Conservation (phyloP, 2,329 filamentous ascomycete species). For the Pyricularia pennisetigena region DNA sequence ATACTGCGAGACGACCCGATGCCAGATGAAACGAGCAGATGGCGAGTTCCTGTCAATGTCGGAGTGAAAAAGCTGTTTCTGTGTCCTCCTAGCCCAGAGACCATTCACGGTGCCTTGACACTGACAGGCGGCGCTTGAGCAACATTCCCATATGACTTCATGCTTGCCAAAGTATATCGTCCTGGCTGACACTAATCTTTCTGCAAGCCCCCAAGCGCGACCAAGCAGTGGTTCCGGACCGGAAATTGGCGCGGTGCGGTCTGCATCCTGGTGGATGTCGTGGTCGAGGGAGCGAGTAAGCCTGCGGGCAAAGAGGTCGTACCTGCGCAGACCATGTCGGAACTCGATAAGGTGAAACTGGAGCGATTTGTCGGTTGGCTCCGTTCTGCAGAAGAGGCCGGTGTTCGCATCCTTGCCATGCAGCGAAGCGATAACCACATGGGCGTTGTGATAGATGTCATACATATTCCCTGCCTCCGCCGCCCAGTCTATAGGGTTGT, state of each 20-base stretch:
- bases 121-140: neutral
- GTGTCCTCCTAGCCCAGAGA: neutral
- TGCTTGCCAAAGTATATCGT: neutral
- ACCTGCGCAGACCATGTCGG: neutral
- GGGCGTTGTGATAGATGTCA: neutral
- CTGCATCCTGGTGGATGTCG: neutral
- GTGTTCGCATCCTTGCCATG: neutral
- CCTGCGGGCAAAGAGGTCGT: neutral
- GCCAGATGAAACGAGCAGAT: neutral
- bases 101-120: neutral
- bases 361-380: neutral
- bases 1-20: neutral
- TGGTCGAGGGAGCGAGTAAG: neutral
- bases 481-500: neutral
- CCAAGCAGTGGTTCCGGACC: neutral
- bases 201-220: neutral
- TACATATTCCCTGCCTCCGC: neutral
- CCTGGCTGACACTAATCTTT: neutral
- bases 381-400: neutral
- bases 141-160: slow-evolving; percentile 3
- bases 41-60: neutral
- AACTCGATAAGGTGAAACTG: neutral
- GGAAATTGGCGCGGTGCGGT: neutral
- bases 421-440: neutral
- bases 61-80: neutral